A percentile compares a stretch with the other conserved stretches of the same genome.
phyloP scores from a whole-genome alignment of 495 filamentous ascomycete genomes.

The Lindgomyces ingoldianus region DNA sequence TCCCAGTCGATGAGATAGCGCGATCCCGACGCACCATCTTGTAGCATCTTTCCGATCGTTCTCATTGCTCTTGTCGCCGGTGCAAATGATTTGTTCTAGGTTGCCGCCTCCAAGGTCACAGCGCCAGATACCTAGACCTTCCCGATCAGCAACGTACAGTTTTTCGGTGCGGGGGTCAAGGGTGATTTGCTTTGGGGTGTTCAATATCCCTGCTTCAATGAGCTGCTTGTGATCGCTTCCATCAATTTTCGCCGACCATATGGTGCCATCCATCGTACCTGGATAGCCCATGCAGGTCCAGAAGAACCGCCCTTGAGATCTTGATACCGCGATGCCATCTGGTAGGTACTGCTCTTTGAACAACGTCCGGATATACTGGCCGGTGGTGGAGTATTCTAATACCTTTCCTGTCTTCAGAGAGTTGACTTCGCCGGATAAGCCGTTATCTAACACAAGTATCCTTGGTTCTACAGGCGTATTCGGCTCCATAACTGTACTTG shows the following conservation, averaged over 20 bases:
- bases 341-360: slow-evolving; percentile 46
- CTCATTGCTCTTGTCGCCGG: slow-evolving; percentile 37
- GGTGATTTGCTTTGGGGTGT: slow-evolving; percentile 59
- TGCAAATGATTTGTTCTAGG: slow-evolving; percentile 49
- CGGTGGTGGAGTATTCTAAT: neutral
- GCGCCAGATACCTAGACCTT: slow-evolving; percentile 53
- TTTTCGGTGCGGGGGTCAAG: slow-evolving; percentile 41
- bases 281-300: slow-evolving; percentile 57
- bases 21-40: slow-evolving; percentile 58
- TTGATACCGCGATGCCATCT: slow-evolving; percentile 52
- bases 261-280: slow-evolving; percentile 47
- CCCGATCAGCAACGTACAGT: slow-evolving; percentile 59
- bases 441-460: slow-evolving; percentile 12
- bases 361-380: slow-evolving; percentile 28
- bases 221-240: slow-evolving; percentile 48
- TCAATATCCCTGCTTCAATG: slow-evolving; percentile 44
- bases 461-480: neutral
- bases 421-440: slow-evolving; percentile 5
- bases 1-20: slow-evolving; percentile 43
- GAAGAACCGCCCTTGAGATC: slow-evolving; percentile 47
- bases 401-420: neutral
- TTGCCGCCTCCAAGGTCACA: slow-evolving; percentile 51
- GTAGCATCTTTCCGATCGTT: slow-evolving; percentile 41
- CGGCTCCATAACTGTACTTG: neutral
- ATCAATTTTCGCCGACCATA: slow-evolving; percentile 51